Base-by-base conservation (phyloP, 768 basidiomycete genomes). In the Xerocomellus amylosporus region DNA sequence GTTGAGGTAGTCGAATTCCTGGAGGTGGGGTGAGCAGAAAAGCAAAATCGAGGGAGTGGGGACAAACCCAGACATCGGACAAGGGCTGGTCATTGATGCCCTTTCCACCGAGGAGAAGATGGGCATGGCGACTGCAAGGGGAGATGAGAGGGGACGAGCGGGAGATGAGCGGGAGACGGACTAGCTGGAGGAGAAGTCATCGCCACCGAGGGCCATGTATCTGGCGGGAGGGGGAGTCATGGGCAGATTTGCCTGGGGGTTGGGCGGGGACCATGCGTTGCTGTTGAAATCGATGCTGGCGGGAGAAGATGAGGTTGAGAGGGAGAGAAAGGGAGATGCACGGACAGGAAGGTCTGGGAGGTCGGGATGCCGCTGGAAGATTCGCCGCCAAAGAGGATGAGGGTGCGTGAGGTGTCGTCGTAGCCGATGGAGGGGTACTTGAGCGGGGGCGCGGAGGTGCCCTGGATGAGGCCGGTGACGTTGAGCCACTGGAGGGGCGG, bases 161-260 rank as follows among this genome's bases (percentile, higher is more conserved):
- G 47, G 28, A 19, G 17, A 51, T 49, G 36, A 33, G 17, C 1
- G 44, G 47, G 28, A 28, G 38, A 79, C 88, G 60, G 53, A 89
- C 89, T 91, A 88, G 86, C 86, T 92, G 12, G 88, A 87, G 42
- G 88, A 90, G 58, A 80, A 81, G 73, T 92, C 90, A 20, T 75
- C 72, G 6, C 87, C 90, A 40, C 79, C 73, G 38, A 90, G 63
- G 28, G 86, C 82, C 38, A 80, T 79, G 69, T 81, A 85, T 65
- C 88, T 78, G 28, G 86, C 77, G 14, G 86, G 74, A 8, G 90
- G 90, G 8, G 69, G 68, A 0, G 64, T 63, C 22, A 66, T 56
- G n/a, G 70, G 70, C 8, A 86, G 78, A 67, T 72, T 76, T 13
- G 70, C 9, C 20, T 85, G 81, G 22, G 86, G 79, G 3, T 64